Evolutionary conservation across 768 basidiomycete species (phyloP).

Genomic region (Suillus alpinus): DNA sequence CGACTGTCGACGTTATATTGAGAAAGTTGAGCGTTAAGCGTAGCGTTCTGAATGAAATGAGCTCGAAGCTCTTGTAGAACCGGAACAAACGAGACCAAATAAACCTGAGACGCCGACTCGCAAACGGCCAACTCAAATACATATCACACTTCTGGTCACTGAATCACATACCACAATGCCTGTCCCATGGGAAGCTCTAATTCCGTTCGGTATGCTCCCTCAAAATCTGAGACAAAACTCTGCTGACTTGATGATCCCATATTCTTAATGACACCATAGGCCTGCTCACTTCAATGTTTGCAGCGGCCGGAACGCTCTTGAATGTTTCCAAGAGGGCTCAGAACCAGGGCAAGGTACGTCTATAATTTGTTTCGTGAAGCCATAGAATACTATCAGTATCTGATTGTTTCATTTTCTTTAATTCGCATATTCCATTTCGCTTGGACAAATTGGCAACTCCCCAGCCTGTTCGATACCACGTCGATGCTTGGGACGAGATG

Average conservation of each 20-base stretch:
- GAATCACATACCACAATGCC: conserved; percentile 58
- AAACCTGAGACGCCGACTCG: conserved; percentile 3
- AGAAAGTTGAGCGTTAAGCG: neutral
- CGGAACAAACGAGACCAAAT: conserved; percentile 22
- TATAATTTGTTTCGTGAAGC: neutral
- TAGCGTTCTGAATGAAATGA: neutral
- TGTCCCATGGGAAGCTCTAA: conserved; percentile 95
- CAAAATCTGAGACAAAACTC: neutral
- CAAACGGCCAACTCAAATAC: neutral
- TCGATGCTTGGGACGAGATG: conserved; percentile 93
- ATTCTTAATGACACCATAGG: conserved; percentile 40
- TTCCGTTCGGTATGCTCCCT: conserved; percentile 76
- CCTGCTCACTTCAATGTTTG: conserved; percentile 86
- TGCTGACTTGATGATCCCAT: neutral
- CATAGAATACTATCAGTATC: neutral
- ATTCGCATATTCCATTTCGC: neutral
- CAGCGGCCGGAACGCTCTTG: conserved; percentile 83
- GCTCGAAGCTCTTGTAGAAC: neutral
- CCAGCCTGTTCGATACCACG: conserved; percentile 78
- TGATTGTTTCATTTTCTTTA: neutral
- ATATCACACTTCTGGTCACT: neutral
- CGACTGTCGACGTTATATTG: neutral
- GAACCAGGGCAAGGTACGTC: conserved; percentile 84
- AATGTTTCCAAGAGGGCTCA: conserved; percentile 75
- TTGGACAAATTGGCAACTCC: neutral